Base-by-base conservation (phyloP, 306 rosid genomes). In the Corylus americana region DNA sequence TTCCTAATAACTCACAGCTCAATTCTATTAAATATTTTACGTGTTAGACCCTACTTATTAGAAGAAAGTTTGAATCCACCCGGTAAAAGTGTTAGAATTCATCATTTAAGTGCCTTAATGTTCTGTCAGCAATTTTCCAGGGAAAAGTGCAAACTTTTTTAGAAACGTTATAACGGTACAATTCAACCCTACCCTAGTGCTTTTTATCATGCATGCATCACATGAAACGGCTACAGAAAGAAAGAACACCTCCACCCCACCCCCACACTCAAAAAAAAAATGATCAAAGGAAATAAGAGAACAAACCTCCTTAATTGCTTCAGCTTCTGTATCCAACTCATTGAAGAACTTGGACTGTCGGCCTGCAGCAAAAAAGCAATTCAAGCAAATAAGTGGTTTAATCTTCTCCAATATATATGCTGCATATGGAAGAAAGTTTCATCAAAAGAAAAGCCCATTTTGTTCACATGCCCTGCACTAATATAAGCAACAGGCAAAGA, bases 291-390 rank as follows among this genome's bases (percentile, higher is more conserved):
- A 25, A 20, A 7, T 11, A 29, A 45, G 59, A 42, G 31, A 25
- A 25, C 70, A 39, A 71, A 84, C 77, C 74, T 80, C 81, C 0
- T 51, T 47, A 13, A 17, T 76, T 76, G 20, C 14, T 3, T 79
- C 82, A 84, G 78, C 51, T 83, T 83, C 88, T 75, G 45, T 68
- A 25, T 68, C 73, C 68, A 82, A 78, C 79, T 79, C 63, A 57
- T 31, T 82, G 54, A 85, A 76, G 71, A 77, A 70, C 76, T 86
- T 84, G 76, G 88, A 68, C 69, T 85, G 73, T 80, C 91, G 27
- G 67, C 85, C 97, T 92, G 85, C 85, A 70, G 45, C 7, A 42
- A 5, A 6, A 42, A 85, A 70, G 66, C 70, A 80, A 47, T 62
- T 55, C 55, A 78, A 63, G 37, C 55, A 72, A 12, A 63, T 0